These are phyloP conservation scores for Cordyceps cateniannulata DNA, from an alignment of 2,329 filamentous ascomycete genomes.

Conservation along the genomic window DNA sequence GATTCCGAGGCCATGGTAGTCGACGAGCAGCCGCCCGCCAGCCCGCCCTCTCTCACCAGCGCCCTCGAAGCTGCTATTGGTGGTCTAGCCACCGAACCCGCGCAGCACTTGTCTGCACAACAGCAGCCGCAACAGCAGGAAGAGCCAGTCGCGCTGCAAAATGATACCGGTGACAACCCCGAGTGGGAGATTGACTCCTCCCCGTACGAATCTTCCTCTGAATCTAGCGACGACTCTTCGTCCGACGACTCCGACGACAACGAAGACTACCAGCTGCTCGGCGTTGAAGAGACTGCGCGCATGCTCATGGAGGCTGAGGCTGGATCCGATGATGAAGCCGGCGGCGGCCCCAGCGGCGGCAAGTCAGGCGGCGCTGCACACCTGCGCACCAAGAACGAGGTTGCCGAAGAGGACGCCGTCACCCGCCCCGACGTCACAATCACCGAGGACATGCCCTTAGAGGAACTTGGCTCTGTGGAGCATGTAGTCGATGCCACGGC, in stretches of 20 bases:
- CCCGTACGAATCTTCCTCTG: conserved; percentile 61
- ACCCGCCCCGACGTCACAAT: conserved; percentile 75
- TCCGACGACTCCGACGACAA: conserved; percentile 50
- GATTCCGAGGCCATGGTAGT: conserved; percentile 30
- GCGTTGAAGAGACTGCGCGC: conserved; percentile 74
- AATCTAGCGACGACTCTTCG: conserved; percentile 64
- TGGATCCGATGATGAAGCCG: conserved; percentile 68
- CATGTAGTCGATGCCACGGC: conserved; percentile 71
- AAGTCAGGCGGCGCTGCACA: conserved; percentile 35
- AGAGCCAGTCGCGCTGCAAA: conserved; percentile 20
- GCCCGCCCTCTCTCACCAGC: conserved; percentile 32
- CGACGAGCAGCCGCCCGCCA: conserved; percentile 25
- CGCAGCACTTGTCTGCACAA: conserved; percentile 10
- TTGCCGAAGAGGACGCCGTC: conserved; percentile 48
- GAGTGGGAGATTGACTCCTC: conserved; percentile 85
- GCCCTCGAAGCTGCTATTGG: conserved; percentile 39
- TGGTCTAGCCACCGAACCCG: conserved; percentile 23
- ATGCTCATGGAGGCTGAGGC: conserved; percentile 79
- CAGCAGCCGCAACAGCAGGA: background rate
- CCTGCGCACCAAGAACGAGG: conserved; percentile 78
- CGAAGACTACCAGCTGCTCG: conserved; percentile 65
- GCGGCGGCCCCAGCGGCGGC: conserved; percentile 40
- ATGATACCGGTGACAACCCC: conserved; percentile 42
- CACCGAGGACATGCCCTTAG: conserved; percentile 68
- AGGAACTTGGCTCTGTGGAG: conserved; percentile 68